A percentile compares a stretch with the other conserved stretches of the same genome.
Evolutionary conservation across 176 grass and related monocot species (phyloP).

Genomic region (Oryza meyeriana): DNA sequence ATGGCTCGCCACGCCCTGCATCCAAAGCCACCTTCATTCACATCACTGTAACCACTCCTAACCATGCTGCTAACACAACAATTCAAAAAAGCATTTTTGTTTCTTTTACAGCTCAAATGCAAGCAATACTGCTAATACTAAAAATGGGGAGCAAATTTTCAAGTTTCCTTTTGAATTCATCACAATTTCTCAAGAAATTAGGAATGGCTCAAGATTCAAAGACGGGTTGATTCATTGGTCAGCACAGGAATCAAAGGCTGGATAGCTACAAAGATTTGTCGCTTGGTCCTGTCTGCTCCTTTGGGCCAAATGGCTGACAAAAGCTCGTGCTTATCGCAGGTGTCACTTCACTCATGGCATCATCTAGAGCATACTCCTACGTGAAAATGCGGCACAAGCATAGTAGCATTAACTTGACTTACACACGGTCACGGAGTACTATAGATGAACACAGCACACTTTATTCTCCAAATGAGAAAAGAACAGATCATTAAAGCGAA

Average conservation of each 20-base stretch:
- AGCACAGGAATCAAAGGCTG: not conserved
- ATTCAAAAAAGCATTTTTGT: no score
- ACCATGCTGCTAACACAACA: not conserved
- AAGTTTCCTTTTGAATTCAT: not conserved
- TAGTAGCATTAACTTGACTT: not conserved
- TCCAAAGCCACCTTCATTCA: not conserved
- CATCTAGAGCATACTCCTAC: not conserved
- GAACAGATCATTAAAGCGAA: not conserved
- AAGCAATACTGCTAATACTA: no score
- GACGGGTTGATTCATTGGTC: not conserved
- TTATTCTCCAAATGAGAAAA: not conserved
- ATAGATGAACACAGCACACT: not conserved
- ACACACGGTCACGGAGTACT: no score
- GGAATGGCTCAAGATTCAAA: not conserved
- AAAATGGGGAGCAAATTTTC: not conserved
- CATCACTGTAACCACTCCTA: not conserved
- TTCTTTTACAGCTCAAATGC: not conserved
- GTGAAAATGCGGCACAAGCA: not conserved
- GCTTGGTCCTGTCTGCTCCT: conserved; percentile 20
- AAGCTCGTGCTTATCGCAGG: not conserved
- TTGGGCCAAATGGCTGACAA: not conserved
- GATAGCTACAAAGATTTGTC: not conserved
- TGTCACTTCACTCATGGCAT: not conserved
- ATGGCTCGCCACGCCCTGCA: conserved; percentile 26
- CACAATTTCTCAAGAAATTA: not conserved